Conservation (phyloP, 768 basidiomycete species). For the Leccinum aurantiacum region DNA sequence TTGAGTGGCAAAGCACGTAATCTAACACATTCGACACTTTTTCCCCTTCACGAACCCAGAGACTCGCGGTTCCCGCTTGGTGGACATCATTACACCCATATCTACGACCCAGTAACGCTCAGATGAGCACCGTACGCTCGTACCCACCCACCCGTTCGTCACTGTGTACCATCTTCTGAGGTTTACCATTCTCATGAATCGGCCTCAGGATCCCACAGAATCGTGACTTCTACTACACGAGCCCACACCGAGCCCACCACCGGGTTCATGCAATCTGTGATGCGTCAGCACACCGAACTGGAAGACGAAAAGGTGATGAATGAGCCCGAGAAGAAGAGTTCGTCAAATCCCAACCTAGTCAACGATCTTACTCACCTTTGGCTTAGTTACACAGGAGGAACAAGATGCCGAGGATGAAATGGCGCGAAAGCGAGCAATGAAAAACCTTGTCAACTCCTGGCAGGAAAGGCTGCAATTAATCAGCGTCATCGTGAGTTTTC, state of each 20-base stretch:
- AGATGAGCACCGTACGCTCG: constrained; percentile 14
- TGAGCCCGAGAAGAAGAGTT: constrained; percentile 20
- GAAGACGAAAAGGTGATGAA: constrained; percentile 17
- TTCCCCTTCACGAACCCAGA: constrained; percentile 4
- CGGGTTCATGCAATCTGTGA: constrained; percentile 26
- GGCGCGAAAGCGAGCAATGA: constrained; percentile 44
- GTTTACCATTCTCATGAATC: constrained; percentile 1
- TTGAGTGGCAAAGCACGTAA: background rate
- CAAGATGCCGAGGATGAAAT: constrained; percentile 50
- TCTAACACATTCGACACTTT: background rate
- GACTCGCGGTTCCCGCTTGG: constrained; percentile 7
- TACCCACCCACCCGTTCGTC: constrained; percentile 12
- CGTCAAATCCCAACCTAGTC: constrained; percentile 1
- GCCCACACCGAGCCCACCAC: constrained; percentile 20
- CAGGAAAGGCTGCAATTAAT: constrained; percentile 62
- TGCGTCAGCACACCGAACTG: constrained; percentile 5
- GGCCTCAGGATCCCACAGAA: constrained; percentile 12
- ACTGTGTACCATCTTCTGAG: background rate
- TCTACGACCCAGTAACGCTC: background rate
- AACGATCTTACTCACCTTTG: background rate
- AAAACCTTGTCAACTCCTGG: constrained; percentile 58
- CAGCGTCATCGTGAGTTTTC: constrained; percentile 51
- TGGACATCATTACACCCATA: background rate
- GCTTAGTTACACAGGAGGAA: constrained; percentile 45
- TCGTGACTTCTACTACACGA: constrained; percentile 13